Evolutionary conservation across 495 filamentous ascomycete genomes (phyloP), one percentile per base, ranked within the genome.

Genomic region (Penicillium flavigenum): DNA sequence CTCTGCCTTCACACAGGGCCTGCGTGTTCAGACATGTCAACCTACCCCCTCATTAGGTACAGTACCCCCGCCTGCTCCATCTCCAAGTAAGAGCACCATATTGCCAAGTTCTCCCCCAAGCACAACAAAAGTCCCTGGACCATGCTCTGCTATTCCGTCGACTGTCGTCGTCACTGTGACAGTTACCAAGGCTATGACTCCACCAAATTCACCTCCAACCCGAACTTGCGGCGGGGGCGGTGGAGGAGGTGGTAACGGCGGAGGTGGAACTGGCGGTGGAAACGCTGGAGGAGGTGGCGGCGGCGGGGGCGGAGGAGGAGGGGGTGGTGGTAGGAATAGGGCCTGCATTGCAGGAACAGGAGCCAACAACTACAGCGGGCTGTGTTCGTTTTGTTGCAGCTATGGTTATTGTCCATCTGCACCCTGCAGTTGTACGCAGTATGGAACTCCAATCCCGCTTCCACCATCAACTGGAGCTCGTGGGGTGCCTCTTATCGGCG

Each of bases 21-120:
- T 83, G n/a, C 71, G 73, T 22, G 77, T 79, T 7, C 59, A 63
- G 11, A 76, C 77, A 12, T 82, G 80, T 52, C 58, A 59, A n/a
- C 66, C 80, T 3, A 72, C 62, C 12, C 78, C 79, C 5, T 79
- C 76, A 1, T 57, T 79, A 7, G 63, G 64, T 3, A 72, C 69
- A 7, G 67, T 54, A 1, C 64, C 67, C 9, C 59, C 72, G 19
- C 19, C 58, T 10, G 55, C 67, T 42, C 54, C 58, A 14, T 60
- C 56, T 9, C 12, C 48, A 20, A 58, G 36, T 20, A 61, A 60
- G 1, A 47, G 38, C n/a, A 54, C 26, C 29, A 50, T 5, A 2
- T 26, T 56, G 10, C 56, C 58, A 10, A 61, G 54, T 17, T 32
- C 56, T 39, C 53, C 57, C 4, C 59, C 55, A 9, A 60, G 56